Evolutionary conservation across 148 eudicot species (phyloP).

Genomic region (Vaccinium myrtillus): DNA sequence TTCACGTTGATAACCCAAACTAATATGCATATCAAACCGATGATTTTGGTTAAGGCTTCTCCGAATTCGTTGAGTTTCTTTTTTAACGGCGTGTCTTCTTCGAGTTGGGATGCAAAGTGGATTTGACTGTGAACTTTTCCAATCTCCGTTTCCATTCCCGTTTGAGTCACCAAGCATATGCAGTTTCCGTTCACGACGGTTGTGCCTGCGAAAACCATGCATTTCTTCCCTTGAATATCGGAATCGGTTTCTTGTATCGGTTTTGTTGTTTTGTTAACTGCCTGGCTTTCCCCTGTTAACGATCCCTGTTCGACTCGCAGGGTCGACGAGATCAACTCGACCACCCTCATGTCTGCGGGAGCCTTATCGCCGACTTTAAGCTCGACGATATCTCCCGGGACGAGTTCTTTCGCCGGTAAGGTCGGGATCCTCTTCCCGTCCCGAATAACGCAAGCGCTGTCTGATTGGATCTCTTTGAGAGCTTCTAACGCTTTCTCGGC

Average conservation of each 20-base stretch:
- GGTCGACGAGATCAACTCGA: conserved; percentile 25
- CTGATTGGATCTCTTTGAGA: conserved; percentile 28
- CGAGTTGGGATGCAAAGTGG: conserved; percentile 41
- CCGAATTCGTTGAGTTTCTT: conserved; percentile 54
- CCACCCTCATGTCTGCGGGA: conserved; percentile 29
- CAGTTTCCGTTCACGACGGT: conserved; percentile 48
- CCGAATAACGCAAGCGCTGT: conserved; percentile 21
- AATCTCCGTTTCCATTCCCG: conserved; percentile 46
- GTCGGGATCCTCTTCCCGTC: conserved; percentile 14
- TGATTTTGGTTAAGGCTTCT: conserved; percentile 38
- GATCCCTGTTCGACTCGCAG: conserved; percentile 28
- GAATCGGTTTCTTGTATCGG: conserved; percentile 18
- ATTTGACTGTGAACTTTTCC: conserved; percentile 49
- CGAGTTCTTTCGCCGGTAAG: conserved; percentile 28
- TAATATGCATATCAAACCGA: conserved; percentile 37
- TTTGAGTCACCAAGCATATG: conserved; percentile 42
- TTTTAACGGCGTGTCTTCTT: conserved; percentile 48
- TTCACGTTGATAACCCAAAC: conserved; percentile 56
- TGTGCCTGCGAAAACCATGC: conserved; percentile 53
- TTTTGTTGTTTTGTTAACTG: conserved; percentile 25
- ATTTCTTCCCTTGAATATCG: conserved; percentile 46
- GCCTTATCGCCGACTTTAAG: conserved; percentile 31
- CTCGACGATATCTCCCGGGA: conserved; percentile 32
- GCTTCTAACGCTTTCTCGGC: conserved; percentile 37
- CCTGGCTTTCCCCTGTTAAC: conserved; percentile 33